Conservation (phyloP, 345 rosid genomes). For the Arabidopsis arenosa region DNA sequence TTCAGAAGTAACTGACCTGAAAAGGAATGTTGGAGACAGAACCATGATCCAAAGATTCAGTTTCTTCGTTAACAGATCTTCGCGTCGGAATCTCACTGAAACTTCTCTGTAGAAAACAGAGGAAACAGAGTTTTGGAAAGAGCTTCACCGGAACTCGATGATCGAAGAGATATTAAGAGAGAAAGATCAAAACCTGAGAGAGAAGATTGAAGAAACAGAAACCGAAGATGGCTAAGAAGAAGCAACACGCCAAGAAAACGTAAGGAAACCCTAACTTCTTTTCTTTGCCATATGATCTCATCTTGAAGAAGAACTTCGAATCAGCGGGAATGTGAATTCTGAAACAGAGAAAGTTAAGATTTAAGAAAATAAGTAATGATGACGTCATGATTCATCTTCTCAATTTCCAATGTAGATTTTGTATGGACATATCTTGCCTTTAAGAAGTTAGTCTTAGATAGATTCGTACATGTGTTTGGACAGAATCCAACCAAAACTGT, state of each 20-base stretch:
- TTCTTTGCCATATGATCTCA: constrained; percentile 49
- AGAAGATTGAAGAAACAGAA: constrained; percentile 53
- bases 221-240: constrained; percentile 59
- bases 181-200: constrained; percentile 49
- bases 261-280: constrained; percentile 46
- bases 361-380: neutral
- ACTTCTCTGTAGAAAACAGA: constrained; percentile 35
- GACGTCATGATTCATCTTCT: neutral
- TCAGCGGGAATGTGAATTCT: neutral
- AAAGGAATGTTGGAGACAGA: constrained; percentile 55
- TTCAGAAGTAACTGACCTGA: constrained; percentile 52
- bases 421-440: neutral
- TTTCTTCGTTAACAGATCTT: constrained; percentile 39
- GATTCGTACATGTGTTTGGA: neutral
- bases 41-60: constrained; percentile 34
- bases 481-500: neutral
- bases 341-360: neutral
- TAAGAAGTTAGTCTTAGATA: neutral
- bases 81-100: constrained; percentile 19
- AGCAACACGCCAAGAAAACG: constrained; percentile 49
- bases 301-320: neutral
- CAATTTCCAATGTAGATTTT: neutral
- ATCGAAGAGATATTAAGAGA: neutral
- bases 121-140: neutral
- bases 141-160: neutral